Base-by-base conservation (phyloP, 1,139 yeast genomes). In the Yamadazyma trypodendri region DNA sequence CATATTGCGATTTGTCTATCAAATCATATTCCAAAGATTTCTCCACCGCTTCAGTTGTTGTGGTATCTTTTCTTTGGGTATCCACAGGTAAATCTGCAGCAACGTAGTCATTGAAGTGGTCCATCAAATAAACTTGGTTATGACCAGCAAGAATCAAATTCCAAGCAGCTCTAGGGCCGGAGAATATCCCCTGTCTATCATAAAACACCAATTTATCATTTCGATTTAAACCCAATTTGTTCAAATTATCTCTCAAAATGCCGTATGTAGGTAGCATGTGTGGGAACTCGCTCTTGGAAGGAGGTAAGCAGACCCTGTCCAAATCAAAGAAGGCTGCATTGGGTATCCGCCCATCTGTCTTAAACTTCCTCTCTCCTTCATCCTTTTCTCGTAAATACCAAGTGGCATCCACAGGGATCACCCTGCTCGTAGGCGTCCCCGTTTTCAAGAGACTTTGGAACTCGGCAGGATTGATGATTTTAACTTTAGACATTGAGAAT, bases 131-230 rank as follows among this genome's bases (percentile, higher is more conserved):
- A 9, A 89, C 84, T 35, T 68, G 63, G 28, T 72, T 60, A 58
- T 89, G 97, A 4, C 94, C 94, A 58, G 83, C 86, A 3, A 84
- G 68, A 21, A 80, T 69, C 51, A 90, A 73, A 51, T 89, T 87
- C 96, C 96, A 92, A 1, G 90, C 90, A 20, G 85, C 94, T 46
- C 98, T 71, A 24, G 97, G 96, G 4, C 90, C 79, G 28, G 95
- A 82, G 60, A 90, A 88, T 45, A 85, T 79, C 1, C 96, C 96
- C 31, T 75, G 73, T 46, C 81, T 79, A 58, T 92, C 98, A 57
- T 92, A 92, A 8, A 92, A 79, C n/a, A 92, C 83, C 36, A 92
- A 56, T 13, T 68, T 63, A 46, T 89, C 94, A 28, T 65, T 60
- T 35, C 60, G 61, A 21, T 51, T 51, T 29, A 77, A 55, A 2